Evolutionary conservation across 768 basidiomycete species (phyloP).

Genomic region (Podaxis pistillaris): DNA sequence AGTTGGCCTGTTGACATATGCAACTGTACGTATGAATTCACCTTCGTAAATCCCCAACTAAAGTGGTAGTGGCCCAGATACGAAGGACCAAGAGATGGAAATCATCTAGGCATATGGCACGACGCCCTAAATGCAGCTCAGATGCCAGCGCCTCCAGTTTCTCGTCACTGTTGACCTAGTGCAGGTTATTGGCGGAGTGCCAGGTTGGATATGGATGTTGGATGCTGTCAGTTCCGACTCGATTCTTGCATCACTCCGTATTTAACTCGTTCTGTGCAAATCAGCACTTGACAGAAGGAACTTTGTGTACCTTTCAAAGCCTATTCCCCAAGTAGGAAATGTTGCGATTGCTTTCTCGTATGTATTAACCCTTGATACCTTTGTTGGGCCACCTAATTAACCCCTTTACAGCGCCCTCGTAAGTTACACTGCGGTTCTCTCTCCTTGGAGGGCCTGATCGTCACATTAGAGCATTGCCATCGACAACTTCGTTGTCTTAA

Average conservation of each 20-base stretch:
- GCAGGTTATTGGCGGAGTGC: constrained; percentile 44
- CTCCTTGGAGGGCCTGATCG: not conserved
- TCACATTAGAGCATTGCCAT: constrained; percentile 40
- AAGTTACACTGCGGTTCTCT: constrained; percentile 6
- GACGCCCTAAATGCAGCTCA: constrained; percentile 1
- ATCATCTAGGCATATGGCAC: constrained; percentile 14
- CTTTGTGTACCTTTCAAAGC: constrained; percentile 45
- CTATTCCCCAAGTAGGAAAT: constrained; percentile 48
- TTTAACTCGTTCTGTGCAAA: not conserved
- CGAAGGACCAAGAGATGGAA: constrained; percentile 21
- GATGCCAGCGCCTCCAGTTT: constrained; percentile 33
- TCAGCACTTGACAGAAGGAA: constrained; percentile 31
- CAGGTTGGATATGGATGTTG: constrained; percentile 41
- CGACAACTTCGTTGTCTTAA: constrained; percentile 50
- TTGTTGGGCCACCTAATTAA: not conserved
- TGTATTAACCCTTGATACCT: constrained; percentile 22
- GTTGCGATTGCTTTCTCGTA: constrained; percentile 44
- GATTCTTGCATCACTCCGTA: not conserved
- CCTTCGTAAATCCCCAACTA: not conserved
- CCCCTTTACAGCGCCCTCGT: constrained; percentile 22
- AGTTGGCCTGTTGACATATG: constrained; percentile 22
- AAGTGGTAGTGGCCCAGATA: constrained; percentile 17
- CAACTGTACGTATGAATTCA: not conserved
- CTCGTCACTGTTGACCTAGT: constrained; percentile 46
- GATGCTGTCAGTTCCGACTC: constrained; percentile 25